Conservation (phyloP, 1,284 basidiomycete genomes). For the Sporisorium reilianum region DNA sequence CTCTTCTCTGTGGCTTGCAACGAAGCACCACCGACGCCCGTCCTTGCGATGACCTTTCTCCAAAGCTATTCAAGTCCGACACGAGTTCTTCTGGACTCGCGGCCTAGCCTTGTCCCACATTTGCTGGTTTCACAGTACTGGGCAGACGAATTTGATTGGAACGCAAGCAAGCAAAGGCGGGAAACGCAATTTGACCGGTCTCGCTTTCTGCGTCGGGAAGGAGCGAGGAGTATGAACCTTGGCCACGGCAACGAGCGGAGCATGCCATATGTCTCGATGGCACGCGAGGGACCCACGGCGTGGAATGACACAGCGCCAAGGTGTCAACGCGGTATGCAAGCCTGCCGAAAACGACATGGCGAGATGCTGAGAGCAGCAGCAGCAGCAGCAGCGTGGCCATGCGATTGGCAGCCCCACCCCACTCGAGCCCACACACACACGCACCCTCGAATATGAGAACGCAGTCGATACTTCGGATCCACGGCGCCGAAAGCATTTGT, state of each 20-base stretch:
- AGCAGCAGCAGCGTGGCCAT: too few relatives aligned
- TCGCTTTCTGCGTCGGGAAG: background rate
- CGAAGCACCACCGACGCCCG: slow-evolving; percentile 1
- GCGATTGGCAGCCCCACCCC: background rate
- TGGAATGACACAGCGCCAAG: slow-evolving; percentile 8
- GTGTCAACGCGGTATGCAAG: slow-evolving; percentile 13
- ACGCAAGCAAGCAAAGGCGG: background rate
- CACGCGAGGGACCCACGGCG: background rate
- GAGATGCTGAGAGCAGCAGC: slow-evolving; percentile 26
- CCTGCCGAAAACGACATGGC: slow-evolving; percentile 35
- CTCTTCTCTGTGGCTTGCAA: background rate
- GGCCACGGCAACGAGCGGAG: slow-evolving; percentile 3
- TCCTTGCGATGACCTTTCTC: background rate
- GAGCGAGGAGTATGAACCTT: slow-evolving; percentile 3
- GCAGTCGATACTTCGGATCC: too few relatives aligned
- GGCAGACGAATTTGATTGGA: background rate
- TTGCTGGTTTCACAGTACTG: background rate
- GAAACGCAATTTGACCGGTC: background rate
- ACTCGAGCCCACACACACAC: background rate
- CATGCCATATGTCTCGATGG: background rate
- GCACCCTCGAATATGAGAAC: too few relatives aligned
- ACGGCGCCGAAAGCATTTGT: slow-evolving; percentile 3
- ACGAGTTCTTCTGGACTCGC: background rate
- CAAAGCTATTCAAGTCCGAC: background rate
- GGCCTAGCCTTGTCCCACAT: slow-evolving; percentile 1